Evolutionary conservation across 441 rosid species (phyloP), one percentile per base, ranked within the genome.

Genomic region (Pelargonium citronellum): DNA sequence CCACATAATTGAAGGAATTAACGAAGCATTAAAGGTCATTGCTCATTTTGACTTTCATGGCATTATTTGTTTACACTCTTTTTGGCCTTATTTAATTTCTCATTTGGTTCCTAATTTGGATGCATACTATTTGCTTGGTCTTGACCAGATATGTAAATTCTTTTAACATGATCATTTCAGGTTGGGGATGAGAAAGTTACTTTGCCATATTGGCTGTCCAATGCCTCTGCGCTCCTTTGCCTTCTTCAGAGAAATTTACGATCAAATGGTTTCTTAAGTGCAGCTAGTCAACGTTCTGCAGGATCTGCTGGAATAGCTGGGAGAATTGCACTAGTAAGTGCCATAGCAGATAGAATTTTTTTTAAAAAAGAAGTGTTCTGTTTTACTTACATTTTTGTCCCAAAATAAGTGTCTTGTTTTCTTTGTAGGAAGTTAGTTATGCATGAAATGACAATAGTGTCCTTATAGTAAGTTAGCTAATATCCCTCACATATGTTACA

Each of bases 121-220:
- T 19, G 27, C 63, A 57, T 57, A 37, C 2, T 69, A 11, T 39
- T 69, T n/a, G 2, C 17, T 20, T 34, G 30, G 6, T 67, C n/a
- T 19, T 57, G 58, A n/a, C 17, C 6, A 16, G 30, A 53, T 46
- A 34, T 43, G 30, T 68, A 64, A 55, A 30, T 37, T 57, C 49
- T 79, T 60, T 39, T 65, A 49, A 69, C 70, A 17, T 73, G 69
- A 64, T 17, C 74, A 27, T 83, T 84, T 78, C 93, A 95, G 99
- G 93, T 76, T 74, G 92, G 85, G 46, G 87, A 89, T 80, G 99
- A 90, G 76, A 83, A 78, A 66, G 71, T 39, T 43, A 83, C 82
- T 27, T 87, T 92, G 67, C 98, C 98, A 66, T 95, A 92, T 78
- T 95, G 99, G 99, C 83, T 95, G 71, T 87, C 98, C 74, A 92